Base-by-base conservation (phyloP, 768 basidiomycete genomes). In the Butyriboletus loyo region DNA sequence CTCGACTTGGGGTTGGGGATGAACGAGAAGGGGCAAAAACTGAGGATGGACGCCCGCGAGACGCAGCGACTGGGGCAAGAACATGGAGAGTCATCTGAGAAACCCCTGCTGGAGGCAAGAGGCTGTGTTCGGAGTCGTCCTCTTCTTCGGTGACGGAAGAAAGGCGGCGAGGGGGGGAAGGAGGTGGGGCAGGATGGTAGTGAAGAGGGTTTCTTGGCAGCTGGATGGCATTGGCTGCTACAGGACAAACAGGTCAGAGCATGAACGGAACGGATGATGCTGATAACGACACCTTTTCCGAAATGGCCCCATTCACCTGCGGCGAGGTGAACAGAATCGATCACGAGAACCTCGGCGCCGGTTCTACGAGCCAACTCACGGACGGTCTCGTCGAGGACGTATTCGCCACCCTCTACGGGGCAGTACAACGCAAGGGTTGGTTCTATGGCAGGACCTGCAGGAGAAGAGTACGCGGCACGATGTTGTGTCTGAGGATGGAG, bases 231-330 rank as follows among this genome's bases (percentile, higher is more conserved):
- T 77, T 82, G 6, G 87, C 89, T 31, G 89, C 90, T 92, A 50
- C 15, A 34, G 37, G 44, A n/a, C 6, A 42, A 7, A 39, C 3
- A 32, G 3, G 43, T 65, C 48, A 65, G 56, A 17, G 46, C 7
- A 40, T 8, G 38, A 41, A 54, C 25, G 13, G 46, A 9, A 32
- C 1, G 24, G 19, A 46, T 5, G 30, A 32, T 7, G 36, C 13
- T 3, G 10, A 36, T 21, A 57, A 52, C 61, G 60, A 45, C 46
- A 86, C 89, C 88, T 78, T 85, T 80, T 25, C 93, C 92, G 66
- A 92, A 92, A 19, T 79, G 75, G 3, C 93, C 93, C 76, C 85
- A 88, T 67, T 91, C 86, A n/a, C 92, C 91, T 4, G 92, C 86
- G 31, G 89, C 92, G 19, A 96, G 74, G 53, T 94, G 89, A 9